A percentile compares a stretch with the other conserved stretches of the same genome.
Conservation (phyloP, 495 filamentous ascomycete species). For the Barbatosphaeria neglecta region DNA sequence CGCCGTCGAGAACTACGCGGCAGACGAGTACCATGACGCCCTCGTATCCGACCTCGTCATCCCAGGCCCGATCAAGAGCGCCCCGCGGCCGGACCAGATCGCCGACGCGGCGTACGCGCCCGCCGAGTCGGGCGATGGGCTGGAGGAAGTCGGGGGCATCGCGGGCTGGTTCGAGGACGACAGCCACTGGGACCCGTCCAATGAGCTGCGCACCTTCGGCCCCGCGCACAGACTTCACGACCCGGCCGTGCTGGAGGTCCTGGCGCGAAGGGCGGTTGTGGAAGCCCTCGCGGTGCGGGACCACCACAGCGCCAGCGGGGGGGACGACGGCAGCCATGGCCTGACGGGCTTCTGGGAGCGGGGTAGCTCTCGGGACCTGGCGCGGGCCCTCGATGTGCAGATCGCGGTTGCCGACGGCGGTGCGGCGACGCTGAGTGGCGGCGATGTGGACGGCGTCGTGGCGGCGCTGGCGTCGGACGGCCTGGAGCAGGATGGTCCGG, state of each 20-base stretch:
- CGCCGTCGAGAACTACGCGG: background rate
- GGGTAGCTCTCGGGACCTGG: conserved; percentile 3
- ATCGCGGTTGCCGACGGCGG: conserved; percentile 8
- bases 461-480: conserved; percentile 1
- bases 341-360: background rate
- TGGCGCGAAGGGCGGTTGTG: conserved; percentile 48
- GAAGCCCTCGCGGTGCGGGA: conserved; percentile 42
- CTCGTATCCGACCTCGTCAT: conserved; percentile 8
- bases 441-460: conserved; percentile 1
- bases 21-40: background rate
- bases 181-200: conserved; percentile 26
- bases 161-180: conserved; percentile 37
- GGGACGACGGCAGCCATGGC: conserved; percentile 15
- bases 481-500: background rate
- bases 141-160: conserved; percentile 45
- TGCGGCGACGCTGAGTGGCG: conserved; percentile 11
- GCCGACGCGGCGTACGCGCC: conserved; percentile 39
- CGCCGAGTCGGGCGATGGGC: conserved; percentile 44
- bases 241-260: conserved; percentile 23
- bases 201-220: conserved; percentile 27
- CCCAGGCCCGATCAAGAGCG: conserved; percentile 4
- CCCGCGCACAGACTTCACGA: conserved; percentile 26
- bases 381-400: background rate
- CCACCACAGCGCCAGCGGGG: conserved; percentile 20
- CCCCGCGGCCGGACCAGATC: conserved; percentile 11